Evolutionary conservation across 2,329 filamentous ascomycete genomes (phyloP), one percentile per base, ranked within the genome.

Genomic region (Teratosphaeria pseudoeucalypti): DNA sequence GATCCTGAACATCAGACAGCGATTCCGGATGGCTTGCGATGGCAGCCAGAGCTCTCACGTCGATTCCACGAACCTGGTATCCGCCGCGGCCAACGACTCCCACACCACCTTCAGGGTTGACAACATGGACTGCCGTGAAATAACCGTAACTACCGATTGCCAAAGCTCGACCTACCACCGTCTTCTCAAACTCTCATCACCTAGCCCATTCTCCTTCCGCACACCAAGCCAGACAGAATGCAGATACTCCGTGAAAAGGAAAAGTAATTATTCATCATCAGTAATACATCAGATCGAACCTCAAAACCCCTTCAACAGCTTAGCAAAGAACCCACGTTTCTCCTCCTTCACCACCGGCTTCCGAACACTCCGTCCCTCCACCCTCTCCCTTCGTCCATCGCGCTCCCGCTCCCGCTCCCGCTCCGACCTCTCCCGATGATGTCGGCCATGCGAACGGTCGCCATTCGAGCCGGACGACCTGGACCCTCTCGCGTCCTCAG

Each of bases 341-440:
- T 49, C n/a, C 43, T 49, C 43, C 43, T 23, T 49, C 43, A 23
- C 43, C 43, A 23, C 43, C 16, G 43, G 43, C 43, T 49, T 49
- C 16, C 43, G 43, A 49, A 16, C 11, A 23, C 43, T 49, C 19
- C 43, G 43, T 23, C 43, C 43, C n/a, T 49, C 43, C 43, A 49
- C 43, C n/a, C 43, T 49, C 16, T 49, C 43, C 16, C 10, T 49
- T n/a, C 43, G 43, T 6, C 16, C n/a, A 49, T 49, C 43, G 56
- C 34, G 53, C 27, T 61, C 61, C n/a, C 61, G 58, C 9, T 60
- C 58, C 14, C 58, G 57, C 16, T 62, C 61, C 9, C 26, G 34
- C 16, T 61, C 61, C 12, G 56, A 34, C 14, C 47, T 32, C 16
- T 61, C 60, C n/a, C 43, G 43, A 39, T 54, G 60, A 29, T 56